phyloP scores from a whole-genome alignment of 495 filamentous ascomycete species.

The Emericellopsis terricola region DNA sequence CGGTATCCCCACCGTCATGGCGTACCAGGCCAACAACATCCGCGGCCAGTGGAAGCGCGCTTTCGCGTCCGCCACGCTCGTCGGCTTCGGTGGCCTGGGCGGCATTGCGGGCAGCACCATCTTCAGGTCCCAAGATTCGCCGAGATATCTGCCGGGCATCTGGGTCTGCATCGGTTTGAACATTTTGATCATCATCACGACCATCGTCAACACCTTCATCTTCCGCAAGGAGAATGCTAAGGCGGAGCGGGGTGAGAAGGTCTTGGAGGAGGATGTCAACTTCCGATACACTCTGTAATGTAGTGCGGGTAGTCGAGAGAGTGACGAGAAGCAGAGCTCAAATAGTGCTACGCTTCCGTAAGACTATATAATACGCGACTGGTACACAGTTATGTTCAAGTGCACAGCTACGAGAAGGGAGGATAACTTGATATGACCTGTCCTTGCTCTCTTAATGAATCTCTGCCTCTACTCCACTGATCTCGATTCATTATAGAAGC shows the following conservation, averaged over 20 bases:
- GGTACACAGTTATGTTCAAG: no score
- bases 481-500: no score
- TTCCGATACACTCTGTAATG: slow-evolving; percentile 10
- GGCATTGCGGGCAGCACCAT: slow-evolving; percentile 39
- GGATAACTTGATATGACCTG: no score
- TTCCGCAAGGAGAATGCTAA: slow-evolving; percentile 8
- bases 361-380: no score
- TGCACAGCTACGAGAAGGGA: no score
- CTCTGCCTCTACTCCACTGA: no score
- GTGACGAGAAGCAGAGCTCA: no score
- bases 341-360: no score
- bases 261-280: slow-evolving; percentile 6
- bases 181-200: slow-evolving; percentile 20
- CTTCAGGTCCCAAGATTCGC: slow-evolving; percentile 35
- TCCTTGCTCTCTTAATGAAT: no score
- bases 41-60: slow-evolving; percentile 51
- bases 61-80: slow-evolving; percentile 36
- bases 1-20: slow-evolving; percentile 33
- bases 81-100: slow-evolving; percentile 37
- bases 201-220: slow-evolving; percentile 3
- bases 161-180: slow-evolving; percentile 25
- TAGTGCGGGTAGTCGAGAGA: no score
- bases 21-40: slow-evolving; percentile 42
- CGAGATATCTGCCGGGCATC: slow-evolving; percentile 33
- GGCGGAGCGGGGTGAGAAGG: slow-evolving; percentile 6